A percentile compares a stretch with the other conserved stretches of the same genome.
phyloP scores from a whole-genome alignment of 2,329 filamentous ascomycete species.

The Fulvia fulva region DNA sequence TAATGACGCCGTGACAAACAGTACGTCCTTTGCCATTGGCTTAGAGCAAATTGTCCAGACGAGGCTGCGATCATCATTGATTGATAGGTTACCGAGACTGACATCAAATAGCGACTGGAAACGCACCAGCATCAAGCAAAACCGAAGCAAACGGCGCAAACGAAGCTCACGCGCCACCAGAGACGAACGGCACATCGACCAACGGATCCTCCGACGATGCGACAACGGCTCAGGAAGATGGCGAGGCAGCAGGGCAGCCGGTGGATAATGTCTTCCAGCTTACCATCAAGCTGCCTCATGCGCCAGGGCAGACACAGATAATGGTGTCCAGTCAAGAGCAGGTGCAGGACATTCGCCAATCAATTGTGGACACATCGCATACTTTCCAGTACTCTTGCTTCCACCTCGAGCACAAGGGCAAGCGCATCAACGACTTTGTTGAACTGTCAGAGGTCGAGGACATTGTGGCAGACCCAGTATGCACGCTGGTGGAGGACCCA shows the following conservation, averaged over 20 bases:
- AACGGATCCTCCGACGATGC: slow-evolving; percentile 16
- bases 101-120: neutral
- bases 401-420: slow-evolving; percentile 85
- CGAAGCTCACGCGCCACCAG: slow-evolving; percentile 14
- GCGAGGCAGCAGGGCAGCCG: slow-evolving; percentile 15
- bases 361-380: slow-evolving; percentile 85
- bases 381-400: slow-evolving; percentile 99
- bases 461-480: slow-evolving; percentile 70
- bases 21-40: slow-evolving; percentile 6
- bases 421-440: slow-evolving; percentile 91
- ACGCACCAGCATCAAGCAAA: slow-evolving; percentile 8
- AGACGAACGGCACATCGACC: slow-evolving; percentile 15
- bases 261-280: slow-evolving; percentile 59
- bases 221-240: slow-evolving; percentile 21
- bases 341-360: slow-evolving; percentile 94
- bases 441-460: slow-evolving; percentile 85
- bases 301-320: slow-evolving; percentile 74
- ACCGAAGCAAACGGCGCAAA: neutral
- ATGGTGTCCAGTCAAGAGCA: slow-evolving; percentile 87
- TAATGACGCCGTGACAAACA: slow-evolving; percentile 6
- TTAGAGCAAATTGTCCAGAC: neutral
- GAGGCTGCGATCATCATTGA: neutral
- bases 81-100: neutral
- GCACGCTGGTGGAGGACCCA: slow-evolving; percentile 83
- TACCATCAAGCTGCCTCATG: slow-evolving; percentile 76